Base-by-base conservation (phyloP, 1,139 yeast species). In the Magnusiomyces tetraspermus region DNA sequence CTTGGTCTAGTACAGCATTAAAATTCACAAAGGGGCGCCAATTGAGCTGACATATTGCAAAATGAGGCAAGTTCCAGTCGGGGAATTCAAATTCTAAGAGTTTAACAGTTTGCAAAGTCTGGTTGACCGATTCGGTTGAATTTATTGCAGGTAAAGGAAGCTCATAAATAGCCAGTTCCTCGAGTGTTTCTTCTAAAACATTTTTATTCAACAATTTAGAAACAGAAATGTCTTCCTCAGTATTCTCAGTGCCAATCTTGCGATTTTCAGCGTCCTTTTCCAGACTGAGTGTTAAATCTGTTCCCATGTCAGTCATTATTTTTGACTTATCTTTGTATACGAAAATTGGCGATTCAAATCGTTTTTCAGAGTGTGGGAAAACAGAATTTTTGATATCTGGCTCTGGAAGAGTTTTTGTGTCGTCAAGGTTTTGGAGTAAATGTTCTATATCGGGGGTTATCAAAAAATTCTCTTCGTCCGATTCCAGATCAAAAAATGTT, bases 11-110 rank as follows among this genome's bases (percentile, higher is more conserved):
- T 1, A 26, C 36, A 26, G 24, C 10, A 5, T 21, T 2, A n/a
- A 50, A 28, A 10, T 37, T 38, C 2, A 37, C 23, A 49, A 53
- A 53, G 10, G 56, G 56, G 10, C 51, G 51, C 56, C 56, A 53
- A 37, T 53, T 51, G 33, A 53, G 43, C 10, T 48, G 17, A 31
- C 50, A 51, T 5, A 51, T 36, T 2, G 41, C 36, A 33, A 44
- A 21, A 28, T 51, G 49, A 17, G 50, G 48, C 15, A 53, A 17
- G n/a, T 51, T 49, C 56, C 56, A 53, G 19, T 46, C 49, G 1
- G 48, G 49, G 28, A 38, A 49, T 5, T 46, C 33, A 37, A 53
- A 49, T 19, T 8, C 22, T 13, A 53, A 53, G 11, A 53, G 31
- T 2, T 31, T 10, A n/a, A 37, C 36, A 10, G 15, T 47, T 19